A percentile compares a stretch with the other conserved stretches of the same genome.
phyloP scores from a whole-genome alignment of 345 rosid genomes.

The Aethionema arabicum region DNA sequence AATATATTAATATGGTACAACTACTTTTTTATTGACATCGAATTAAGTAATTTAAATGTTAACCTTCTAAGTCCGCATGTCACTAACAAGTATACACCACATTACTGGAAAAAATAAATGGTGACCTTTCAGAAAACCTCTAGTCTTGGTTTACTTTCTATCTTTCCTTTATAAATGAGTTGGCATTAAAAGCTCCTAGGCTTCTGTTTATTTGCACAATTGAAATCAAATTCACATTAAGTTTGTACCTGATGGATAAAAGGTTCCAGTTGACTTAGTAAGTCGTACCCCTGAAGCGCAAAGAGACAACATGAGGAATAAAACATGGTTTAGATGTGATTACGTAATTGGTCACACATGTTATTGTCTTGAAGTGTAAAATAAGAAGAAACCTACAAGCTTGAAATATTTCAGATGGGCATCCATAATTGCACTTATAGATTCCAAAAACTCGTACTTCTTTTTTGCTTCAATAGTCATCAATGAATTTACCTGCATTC shows the following conservation, averaged over 20 bases:
- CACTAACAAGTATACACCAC: slow-evolving; percentile 1
- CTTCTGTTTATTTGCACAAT: not conserved
- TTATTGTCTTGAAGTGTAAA: slow-evolving; percentile 18
- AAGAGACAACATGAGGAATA: slow-evolving; percentile 33
- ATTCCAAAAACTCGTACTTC: slow-evolving; percentile 88
- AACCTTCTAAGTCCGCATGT: not conserved
- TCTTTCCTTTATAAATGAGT: not conserved
- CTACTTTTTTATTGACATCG: too few species aligned
- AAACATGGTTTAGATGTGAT: slow-evolving; percentile 2
- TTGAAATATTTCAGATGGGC: slow-evolving; percentile 84
- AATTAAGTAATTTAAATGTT: not conserved
- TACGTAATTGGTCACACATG: slow-evolving; percentile 19
- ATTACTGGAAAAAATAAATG: not conserved
- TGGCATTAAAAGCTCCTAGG: not conserved
- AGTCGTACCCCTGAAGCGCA: slow-evolving; percentile 63
- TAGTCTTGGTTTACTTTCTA: not conserved
- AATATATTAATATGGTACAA: not conserved
- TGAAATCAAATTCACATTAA: slow-evolving; percentile 1
- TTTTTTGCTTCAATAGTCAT: slow-evolving; percentile 81
- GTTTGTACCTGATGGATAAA: slow-evolving; percentile 72
- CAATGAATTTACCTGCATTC: slow-evolving; percentile 76
- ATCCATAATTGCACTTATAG: slow-evolving; percentile 87
- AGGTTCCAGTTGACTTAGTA: slow-evolving; percentile 77
- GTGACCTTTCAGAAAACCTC: too few species aligned
- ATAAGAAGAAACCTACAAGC: slow-evolving; percentile 48